phyloP scores from a whole-genome alignment of 148 eudicot species.

The Diospyros kaki region DNA sequence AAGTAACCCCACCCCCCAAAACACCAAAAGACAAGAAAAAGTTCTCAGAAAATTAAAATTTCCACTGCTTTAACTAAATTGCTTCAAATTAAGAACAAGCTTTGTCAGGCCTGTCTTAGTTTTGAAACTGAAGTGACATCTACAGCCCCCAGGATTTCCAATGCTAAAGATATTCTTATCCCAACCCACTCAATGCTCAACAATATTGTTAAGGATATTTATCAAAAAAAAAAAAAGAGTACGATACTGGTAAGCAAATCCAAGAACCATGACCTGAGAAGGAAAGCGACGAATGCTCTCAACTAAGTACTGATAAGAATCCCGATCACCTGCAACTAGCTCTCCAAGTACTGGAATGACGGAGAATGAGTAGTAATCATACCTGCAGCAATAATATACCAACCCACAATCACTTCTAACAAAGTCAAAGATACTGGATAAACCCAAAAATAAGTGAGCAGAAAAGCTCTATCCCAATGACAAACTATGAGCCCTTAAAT shows the following conservation, averaged over 20 bases:
- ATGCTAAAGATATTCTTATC: neutral
- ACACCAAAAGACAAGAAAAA: too few species aligned
- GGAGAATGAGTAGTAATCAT: slow-evolving; percentile 86
- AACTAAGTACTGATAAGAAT: slow-evolving; percentile 89
- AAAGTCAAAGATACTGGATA: neutral
- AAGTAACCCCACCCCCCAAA: too few species aligned
- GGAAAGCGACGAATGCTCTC: slow-evolving; percentile 95
- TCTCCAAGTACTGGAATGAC: slow-evolving; percentile 78
- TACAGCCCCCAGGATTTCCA: neutral
- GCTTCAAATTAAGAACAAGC: too few species aligned
- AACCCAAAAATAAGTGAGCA: too few species aligned
- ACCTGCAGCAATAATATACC: slow-evolving; percentile 44
- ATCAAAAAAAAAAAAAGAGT: neutral
- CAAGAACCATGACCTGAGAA: slow-evolving; percentile 53
- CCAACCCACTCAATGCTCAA: neutral
- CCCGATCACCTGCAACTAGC: slow-evolving; percentile 81
- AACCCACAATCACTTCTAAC: neutral
- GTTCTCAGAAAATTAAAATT: too few species aligned
- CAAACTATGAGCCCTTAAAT: neutral
- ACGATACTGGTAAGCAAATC: neutral
- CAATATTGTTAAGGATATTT: too few species aligned
- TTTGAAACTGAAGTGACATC: too few species aligned
- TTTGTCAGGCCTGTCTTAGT: too few species aligned
- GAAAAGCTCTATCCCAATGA: neutral
- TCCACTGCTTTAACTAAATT: too few species aligned